Evolutionary conservation across 2,329 filamentous ascomycete species (phyloP), one percentile per base, ranked within the genome.

Genomic region (Colletotrichum truncatum): DNA sequence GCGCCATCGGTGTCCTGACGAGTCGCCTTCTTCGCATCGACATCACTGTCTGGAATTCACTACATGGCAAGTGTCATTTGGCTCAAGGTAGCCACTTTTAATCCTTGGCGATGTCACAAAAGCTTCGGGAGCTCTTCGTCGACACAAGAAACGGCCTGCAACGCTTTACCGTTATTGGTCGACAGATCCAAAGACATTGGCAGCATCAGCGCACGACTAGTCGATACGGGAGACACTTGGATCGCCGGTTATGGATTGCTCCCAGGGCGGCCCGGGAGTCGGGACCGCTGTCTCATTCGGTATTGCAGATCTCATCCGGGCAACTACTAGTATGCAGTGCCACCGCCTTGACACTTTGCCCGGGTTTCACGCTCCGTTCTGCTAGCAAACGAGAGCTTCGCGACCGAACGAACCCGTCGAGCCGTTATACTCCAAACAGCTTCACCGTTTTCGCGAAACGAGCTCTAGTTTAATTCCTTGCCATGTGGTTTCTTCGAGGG

Each of bases 321-420:
- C 62, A 49, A 49, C 21, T 39, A 21, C 26, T 32, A 39, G 14
- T 23, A 41, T 54, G 57, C 62, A 62, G 62, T 62, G 62, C 62
- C 62, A 62, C 62, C 62, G 62, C 62, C 62, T 49, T 61, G 62
- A 61, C 62, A 38, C 25, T 64, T 52, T 39, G 34, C 6, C 12
- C n/a, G 12, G 46, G 56, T 65, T 65, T 61, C 62, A 61, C 34
- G 46, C 48, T 4, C 36, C 30, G 5, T 21, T 58, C 30, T 60
- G 38, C 36, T n/a, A 21, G 46, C n/a, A 53, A 36, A n/a, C 36
- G 21, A 8, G 46, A 54, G 36, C 23, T 41, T 61, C 48, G 46
- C 49, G 56, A 49, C 62, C 46, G 57, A 54, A 45, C 12, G 23
- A 39, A 25, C 32, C 14, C 49, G 38, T 28, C 46, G 23, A n/a